Evolutionary conservation across 2,329 filamentous ascomycete species (phyloP).

Genomic region (Chaetomium globosum): DNA sequence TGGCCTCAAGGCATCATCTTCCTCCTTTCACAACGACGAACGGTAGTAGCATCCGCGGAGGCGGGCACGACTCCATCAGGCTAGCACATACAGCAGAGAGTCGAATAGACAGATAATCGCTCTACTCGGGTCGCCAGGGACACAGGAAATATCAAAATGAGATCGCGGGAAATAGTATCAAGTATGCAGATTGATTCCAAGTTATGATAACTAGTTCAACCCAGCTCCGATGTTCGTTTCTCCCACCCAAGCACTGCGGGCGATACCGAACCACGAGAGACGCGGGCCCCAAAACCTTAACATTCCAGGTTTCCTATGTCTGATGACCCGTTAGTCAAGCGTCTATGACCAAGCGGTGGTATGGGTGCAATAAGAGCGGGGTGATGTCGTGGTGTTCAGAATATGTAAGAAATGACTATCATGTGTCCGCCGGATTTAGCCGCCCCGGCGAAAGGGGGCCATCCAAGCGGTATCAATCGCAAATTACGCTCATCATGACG

Average conservation of each 20-base stretch:
- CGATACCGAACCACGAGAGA: conserved; percentile 18
- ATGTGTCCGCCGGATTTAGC: conserved; percentile 70
- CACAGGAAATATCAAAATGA: background rate
- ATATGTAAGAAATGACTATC: conserved; percentile 95
- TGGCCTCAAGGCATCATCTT: background rate
- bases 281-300: conserved; percentile 27
- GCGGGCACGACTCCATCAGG: background rate
- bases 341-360: background rate
- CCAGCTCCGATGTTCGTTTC: conserved; percentile 23
- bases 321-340: conserved; percentile 14
- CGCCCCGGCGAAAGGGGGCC: conserved; percentile 78
- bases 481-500: conserved; percentile 86
- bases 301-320: background rate
- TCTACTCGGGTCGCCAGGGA: background rate
- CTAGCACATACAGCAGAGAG: background rate
- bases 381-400: conserved; percentile 58
- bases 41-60: background rate
- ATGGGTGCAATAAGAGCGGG: background rate
- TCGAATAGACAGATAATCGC: background rate
- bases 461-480: conserved; percentile 80
- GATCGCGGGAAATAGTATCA: background rate
- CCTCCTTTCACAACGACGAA: background rate
- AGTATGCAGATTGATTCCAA: conserved; percentile 10
- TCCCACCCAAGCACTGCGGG: conserved; percentile 20
- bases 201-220: conserved; percentile 24